Conservation (phyloP, 805 yeast genomes). For the Teunomyces atbi region DNA sequence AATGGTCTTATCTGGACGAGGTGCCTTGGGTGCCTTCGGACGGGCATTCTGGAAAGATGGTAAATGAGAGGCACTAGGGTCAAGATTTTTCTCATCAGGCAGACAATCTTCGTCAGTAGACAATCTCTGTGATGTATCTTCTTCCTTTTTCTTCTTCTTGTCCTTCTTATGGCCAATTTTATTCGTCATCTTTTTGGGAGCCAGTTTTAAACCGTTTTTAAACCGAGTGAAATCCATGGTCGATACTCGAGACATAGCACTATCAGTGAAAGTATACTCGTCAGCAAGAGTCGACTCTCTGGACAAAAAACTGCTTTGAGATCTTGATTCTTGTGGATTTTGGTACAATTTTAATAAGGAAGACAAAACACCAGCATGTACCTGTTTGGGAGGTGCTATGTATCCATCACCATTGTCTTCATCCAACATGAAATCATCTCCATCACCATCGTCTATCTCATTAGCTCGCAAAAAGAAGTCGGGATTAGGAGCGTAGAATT, state of each 20-base stretch:
- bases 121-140: neutral
- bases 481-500: slow-evolving; percentile 43
- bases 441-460: slow-evolving; percentile 24
- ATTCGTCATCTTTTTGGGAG: slow-evolving; percentile 22
- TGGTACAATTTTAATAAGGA: slow-evolving; percentile 72
- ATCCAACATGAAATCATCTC: slow-evolving; percentile 27
- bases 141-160: slow-evolving; percentile 1
- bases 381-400: slow-evolving; percentile 47
- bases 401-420: slow-evolving; percentile 34
- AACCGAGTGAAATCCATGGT: slow-evolving; percentile 23
- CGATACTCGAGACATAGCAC: neutral
- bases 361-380: slow-evolving; percentile 84
- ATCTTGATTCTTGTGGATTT: slow-evolving; percentile 33
- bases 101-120: slow-evolving; percentile 13
- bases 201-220: slow-evolving; percentile 29
- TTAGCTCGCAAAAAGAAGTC: slow-evolving; percentile 37
- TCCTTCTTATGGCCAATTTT: slow-evolving; percentile 12
- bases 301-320: slow-evolving; percentile 25
- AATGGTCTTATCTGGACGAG: slow-evolving; percentile 10
- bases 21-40: slow-evolving; percentile 35
- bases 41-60: slow-evolving; percentile 47
- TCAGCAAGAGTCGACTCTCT: slow-evolving; percentile 19
- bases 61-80: slow-evolving; percentile 17
- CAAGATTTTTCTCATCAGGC: slow-evolving; percentile 12
- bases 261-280: slow-evolving; percentile 13